These are phyloP conservation scores for Dryadomyces quercus-mongolicae DNA, from an alignment of 2,329 filamentous ascomycete species.

Conservation along the genomic window DNA sequence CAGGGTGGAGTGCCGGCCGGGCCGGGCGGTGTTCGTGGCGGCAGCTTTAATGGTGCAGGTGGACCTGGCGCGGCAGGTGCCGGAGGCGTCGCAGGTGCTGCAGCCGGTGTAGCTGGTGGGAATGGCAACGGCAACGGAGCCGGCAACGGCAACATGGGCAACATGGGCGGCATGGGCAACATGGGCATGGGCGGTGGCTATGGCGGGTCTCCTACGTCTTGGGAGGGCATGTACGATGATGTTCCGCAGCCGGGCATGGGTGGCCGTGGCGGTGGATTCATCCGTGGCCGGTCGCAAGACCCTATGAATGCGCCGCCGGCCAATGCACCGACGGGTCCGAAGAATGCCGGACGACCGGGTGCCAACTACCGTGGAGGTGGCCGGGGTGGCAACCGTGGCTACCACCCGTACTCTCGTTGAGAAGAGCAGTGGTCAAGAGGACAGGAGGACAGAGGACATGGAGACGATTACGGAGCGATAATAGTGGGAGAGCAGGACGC, in stretches of 20 bases:
- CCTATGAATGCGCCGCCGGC: slow-evolving; percentile 54
- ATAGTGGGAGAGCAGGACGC: background rate
- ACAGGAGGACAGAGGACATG: background rate
- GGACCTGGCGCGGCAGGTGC: slow-evolving; percentile 16
- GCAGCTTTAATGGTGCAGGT: slow-evolving; percentile 12
- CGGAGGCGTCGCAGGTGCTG: slow-evolving; percentile 20
- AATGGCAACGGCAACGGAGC: slow-evolving; percentile 3
- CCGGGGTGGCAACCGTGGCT: slow-evolving; percentile 48
- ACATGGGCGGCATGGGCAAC: too few relatives aligned
- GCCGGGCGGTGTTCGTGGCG: slow-evolving; percentile 5
- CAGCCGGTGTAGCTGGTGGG: background rate
- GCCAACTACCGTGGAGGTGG: slow-evolving; percentile 89
- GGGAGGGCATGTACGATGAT: slow-evolving; percentile 98
- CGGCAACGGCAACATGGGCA: slow-evolving; percentile 18
- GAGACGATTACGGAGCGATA: background rate
- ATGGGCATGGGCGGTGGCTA: slow-evolving; percentile 19
- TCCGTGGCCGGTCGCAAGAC: slow-evolving; percentile 19
- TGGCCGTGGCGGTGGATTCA: slow-evolving; percentile 28
- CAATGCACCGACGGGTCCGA: slow-evolving; percentile 86
- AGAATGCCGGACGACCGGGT: slow-evolving; percentile 84
- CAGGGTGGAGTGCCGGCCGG: background rate
- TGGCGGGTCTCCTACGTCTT: slow-evolving; percentile 59
- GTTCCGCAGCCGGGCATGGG: slow-evolving; percentile 64
- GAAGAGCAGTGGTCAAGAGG: background rate
- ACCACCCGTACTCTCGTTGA: slow-evolving; percentile 55